A percentile compares a stretch with the other conserved stretches of the same genome.
These are phyloP conservation scores for Triticum turgidum DNA, from an alignment of 176 grass and related monocot species.

Conservation along the genomic window DNA sequence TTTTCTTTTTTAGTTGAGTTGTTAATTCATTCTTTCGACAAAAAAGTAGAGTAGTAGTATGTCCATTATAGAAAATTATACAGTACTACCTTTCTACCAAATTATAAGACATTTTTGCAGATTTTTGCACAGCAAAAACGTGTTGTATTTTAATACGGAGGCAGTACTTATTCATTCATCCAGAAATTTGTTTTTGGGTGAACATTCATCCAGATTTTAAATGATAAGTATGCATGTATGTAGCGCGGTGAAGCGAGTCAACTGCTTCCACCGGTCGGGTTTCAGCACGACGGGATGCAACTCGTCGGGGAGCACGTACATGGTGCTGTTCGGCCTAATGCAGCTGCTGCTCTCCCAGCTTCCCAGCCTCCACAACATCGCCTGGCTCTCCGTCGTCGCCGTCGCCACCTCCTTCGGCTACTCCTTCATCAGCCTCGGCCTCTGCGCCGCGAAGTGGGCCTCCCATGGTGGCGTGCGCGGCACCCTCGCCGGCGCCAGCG, in stretches of 20 bases:
- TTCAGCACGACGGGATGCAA: conserved; percentile 39
- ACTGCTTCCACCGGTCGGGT: conserved; percentile 81
- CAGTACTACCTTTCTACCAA: too few relatives aligned
- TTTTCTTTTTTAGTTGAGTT: too few relatives aligned
- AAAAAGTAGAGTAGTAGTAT: too few relatives aligned
- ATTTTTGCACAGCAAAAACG: too few relatives aligned
- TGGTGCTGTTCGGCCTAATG: conserved; percentile 82
- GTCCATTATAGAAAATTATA: too few relatives aligned
- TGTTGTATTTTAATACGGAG: too few relatives aligned
- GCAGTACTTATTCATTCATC: too few relatives aligned
- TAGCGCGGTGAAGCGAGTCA: conserved; percentile 81
- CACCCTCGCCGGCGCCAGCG: conserved; percentile 54
- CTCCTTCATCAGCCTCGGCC: conserved; percentile 94
- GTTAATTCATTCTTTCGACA: too few relatives aligned
- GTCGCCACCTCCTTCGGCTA: conserved; percentile 96
- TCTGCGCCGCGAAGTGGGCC: conserved; percentile 75
- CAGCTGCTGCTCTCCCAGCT: conserved; percentile 85
- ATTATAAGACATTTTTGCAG: too few relatives aligned
- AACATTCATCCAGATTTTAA: too few relatives aligned
- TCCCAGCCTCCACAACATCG: conserved; percentile 90
- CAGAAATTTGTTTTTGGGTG: too few relatives aligned
- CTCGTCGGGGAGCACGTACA: conserved; percentile 72
- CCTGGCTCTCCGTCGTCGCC: conserved; percentile 85
- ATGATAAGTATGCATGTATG: background rate
- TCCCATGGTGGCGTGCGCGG: conserved; percentile 69